phyloP scores from a whole-genome alignment of 495 filamentous ascomycete genomes.

The Penicillium malachiteum region DNA sequence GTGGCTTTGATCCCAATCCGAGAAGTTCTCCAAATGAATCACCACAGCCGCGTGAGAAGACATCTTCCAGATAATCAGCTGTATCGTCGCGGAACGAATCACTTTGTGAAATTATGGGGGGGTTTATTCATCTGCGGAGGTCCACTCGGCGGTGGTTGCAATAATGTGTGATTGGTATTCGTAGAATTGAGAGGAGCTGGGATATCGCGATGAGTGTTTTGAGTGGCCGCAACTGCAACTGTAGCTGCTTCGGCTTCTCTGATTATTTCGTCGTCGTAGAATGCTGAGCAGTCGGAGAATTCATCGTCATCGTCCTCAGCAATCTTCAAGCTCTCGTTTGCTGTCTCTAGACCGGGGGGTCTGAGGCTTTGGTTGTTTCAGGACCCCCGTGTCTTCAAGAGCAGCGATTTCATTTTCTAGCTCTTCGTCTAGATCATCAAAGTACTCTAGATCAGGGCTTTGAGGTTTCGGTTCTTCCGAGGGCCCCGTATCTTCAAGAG shows the following conservation, averaged over 20 bases:
- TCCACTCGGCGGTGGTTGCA: background rate
- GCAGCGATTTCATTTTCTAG: slow-evolving; percentile 5
- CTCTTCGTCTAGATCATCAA: slow-evolving; percentile 16
- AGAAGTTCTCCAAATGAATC: slow-evolving; percentile 31
- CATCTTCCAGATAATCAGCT: slow-evolving; percentile 35
- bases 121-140: slow-evolving; percentile 5
- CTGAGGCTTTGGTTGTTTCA: background rate
- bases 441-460: no score
- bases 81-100: slow-evolving; percentile 47
- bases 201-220: background rate
- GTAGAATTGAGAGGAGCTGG: background rate
- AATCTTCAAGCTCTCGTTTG: background rate
- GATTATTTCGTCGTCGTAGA: slow-evolving; percentile 36
- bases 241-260: slow-evolving; percentile 23
- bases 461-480: background rate
- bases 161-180: background rate
- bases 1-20: slow-evolving; percentile 18
- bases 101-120: slow-evolving; percentile 6
- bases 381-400: slow-evolving; percentile 1
- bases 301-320: slow-evolving; percentile 31
- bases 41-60: slow-evolving; percentile 29
- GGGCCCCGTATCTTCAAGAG: background rate
- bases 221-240: slow-evolving; percentile 9
- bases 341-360: background rate
- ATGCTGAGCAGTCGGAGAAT: slow-evolving; percentile 43